Percentiles rank a stretch among this genome's conserved stretches.
Conservation (phyloP, 805 yeast genomes). For the Kuraishia hungarica region DNA sequence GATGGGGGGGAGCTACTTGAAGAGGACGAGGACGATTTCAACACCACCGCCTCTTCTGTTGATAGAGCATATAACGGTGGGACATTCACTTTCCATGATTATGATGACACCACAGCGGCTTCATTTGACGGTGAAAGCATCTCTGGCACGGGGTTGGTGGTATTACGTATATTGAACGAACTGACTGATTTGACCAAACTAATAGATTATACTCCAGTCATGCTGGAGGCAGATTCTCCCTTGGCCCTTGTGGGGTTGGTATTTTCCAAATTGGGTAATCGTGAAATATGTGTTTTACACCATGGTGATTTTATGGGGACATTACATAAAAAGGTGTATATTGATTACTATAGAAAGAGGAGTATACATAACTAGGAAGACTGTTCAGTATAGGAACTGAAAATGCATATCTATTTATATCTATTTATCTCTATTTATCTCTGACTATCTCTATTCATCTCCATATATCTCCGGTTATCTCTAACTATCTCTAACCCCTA, state of each 20-base stretch:
- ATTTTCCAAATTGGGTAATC: slow-evolving; percentile 42
- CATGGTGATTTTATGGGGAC: slow-evolving; percentile 42
- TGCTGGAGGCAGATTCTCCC: slow-evolving; percentile 37
- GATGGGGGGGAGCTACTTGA: not conserved
- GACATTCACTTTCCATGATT: not conserved
- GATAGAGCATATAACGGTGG: no score
- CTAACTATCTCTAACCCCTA: no score
- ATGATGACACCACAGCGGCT: not conserved
- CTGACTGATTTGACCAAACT: slow-evolving; percentile 31
- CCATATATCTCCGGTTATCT: no score
- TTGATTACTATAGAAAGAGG: slow-evolving; percentile 29
- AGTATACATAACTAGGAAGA: no score
- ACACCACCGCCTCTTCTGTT: no score
- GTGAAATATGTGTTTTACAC: slow-evolving; percentile 35
- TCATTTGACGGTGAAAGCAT: no score
- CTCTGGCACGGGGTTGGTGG: not conserved
- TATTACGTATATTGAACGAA: slow-evolving; percentile 10
- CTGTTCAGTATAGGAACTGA: no score
- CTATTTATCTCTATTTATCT: no score
- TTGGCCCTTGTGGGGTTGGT: slow-evolving; percentile 40
- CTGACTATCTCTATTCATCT: no score
- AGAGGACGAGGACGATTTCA: no score
- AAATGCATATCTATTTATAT: no score
- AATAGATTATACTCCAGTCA: slow-evolving; percentile 38
- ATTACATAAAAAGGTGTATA: slow-evolving; percentile 43